Base-by-base conservation (phyloP, 2,329 filamentous ascomycete species). In the Alternaria sp. region DNA sequence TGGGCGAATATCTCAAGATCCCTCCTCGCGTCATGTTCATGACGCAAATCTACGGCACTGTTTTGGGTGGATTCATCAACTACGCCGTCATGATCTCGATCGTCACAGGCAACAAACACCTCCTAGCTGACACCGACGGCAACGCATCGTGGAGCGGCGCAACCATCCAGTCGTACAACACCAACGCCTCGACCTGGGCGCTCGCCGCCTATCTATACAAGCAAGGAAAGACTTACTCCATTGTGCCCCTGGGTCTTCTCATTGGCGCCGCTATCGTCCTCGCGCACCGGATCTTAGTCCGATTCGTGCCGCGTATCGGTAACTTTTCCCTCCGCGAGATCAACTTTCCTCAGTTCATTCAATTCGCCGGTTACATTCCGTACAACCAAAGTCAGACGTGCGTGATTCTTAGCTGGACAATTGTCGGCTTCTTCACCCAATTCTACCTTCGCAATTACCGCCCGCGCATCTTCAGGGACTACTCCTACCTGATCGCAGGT, bases 21-120 rank as follows among this genome's bases (percentile, higher is more conserved):
- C 63, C 63, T 26, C 61, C 61, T 9, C 61, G 63, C 9, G 58
- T 64, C 49, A 66, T 66, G 63, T 66, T 66, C 39, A 9, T 66
- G 46, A 62, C 61, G 2, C 63, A 66, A 11, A 58, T 64, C 4
- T 66, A 66, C 39, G 63, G 63, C 18, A 66, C 61, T 9, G 44
- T 66, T 3, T 58, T 66, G 30, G 63, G 63, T 42, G 61, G 61
- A 3, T 64, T 64, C 51, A 64, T 66, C 46, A 66, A 66, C 47
- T 66, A 66, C 38, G 63, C 61, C 3, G 58, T 66, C 26, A 66
- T 66, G 63, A 60, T 55, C 20, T 66, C 61, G 2, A 66, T 66
- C 20, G 61, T 66, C 11, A 41, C 61, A 30, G 55, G 58, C 7
- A 64, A 64, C 42, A 57, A 51, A 32, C 39, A 57, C 16, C 46